Evolutionary conservation across 805 yeast species (phyloP), one percentile per base, ranked within the genome.

Genomic region (Yarrowia osloensis): DNA sequence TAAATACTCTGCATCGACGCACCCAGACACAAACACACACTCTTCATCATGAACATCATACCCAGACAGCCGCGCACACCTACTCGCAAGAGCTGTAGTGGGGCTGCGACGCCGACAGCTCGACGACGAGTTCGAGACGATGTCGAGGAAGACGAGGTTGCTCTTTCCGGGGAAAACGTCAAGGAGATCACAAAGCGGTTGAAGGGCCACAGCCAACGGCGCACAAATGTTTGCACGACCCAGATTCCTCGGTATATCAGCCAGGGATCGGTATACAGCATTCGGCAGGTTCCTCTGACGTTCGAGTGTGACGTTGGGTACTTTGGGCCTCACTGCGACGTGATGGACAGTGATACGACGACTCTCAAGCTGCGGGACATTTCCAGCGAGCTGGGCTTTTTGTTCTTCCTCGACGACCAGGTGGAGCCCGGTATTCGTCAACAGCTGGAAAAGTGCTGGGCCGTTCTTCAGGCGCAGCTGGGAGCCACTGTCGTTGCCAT

Each of bases 31-130:
- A 24, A 24, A 37, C 28, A 17, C 61, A 54, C 29, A 49, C 21
- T 1, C 37, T 11, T 2, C 39, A 24, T 15, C 46, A 61, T 61
- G 66, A 61, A 61, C 33, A 44, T 61, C n/a, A 35, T 61, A 8
- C 66, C 66, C 0, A 39, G 66, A 61, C 66, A 61, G 47, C 66
- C 66, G 6, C 66, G 54, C 13, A 61, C 66, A 4, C 66, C 66
- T 3, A 57, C 63, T 39, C 63, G 63, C 24, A 57, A 57, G 37
- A 57, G 49, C 28, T 57, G 63, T 40, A 57, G 63, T 29, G 63
- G 63, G 19, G 15, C 28, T 7, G 63, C 49, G 15, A 57, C 63
- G 19, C 63, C 63, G n/a, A 55, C 62, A 2, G 21, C 63, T 40
- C 63, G 63, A 28, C 40, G 63, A 39, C 49, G 63, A 19, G 49